phyloP scores from a whole-genome alignment of 306 rosid species.

The Prunus campanulata region DNA sequence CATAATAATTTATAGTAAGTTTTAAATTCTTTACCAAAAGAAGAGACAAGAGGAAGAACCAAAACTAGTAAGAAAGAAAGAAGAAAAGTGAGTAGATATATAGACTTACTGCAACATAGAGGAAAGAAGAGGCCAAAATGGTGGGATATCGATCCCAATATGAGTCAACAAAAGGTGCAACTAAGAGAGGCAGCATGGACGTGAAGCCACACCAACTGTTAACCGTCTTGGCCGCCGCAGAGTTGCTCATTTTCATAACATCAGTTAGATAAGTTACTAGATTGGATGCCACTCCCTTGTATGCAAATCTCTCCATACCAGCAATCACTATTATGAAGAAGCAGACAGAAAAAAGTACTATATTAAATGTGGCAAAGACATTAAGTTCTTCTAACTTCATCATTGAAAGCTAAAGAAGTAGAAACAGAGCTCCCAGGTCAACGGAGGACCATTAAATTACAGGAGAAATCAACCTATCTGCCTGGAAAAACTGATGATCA shows the following conservation, averaged over 20 bases:
- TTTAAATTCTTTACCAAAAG: neutral
- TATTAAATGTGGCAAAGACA: no score
- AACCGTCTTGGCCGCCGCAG: slow-evolving; percentile 87
- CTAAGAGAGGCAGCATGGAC: slow-evolving; percentile 75
- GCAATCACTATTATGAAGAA: slow-evolving; percentile 44
- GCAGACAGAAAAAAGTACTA: neutral
- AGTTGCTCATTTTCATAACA: slow-evolving; percentile 73
- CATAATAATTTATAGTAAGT: no score
- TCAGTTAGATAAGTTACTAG: slow-evolving; percentile 79
- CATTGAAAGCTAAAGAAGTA: neutral
- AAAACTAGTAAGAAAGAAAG: neutral
- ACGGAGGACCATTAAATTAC: neutral
- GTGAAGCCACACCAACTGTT: slow-evolving; percentile 88
- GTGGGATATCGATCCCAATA: slow-evolving; percentile 77
- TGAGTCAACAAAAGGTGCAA: slow-evolving; percentile 84
- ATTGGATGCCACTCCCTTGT: slow-evolving; percentile 89
- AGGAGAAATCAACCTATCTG: neutral
- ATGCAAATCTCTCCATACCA: slow-evolving; percentile 93
- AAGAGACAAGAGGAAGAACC: neutral
- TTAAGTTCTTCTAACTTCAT: no score
- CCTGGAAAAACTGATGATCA: neutral
- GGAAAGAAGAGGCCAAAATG: slow-evolving; percentile 57
- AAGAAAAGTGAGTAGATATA: slow-evolving; percentile 9
- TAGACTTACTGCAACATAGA: slow-evolving; percentile 70
- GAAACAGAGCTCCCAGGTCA: neutral